Conservation (phyloP, 345 rosid species). For the Laguncularia racemosa region DNA sequence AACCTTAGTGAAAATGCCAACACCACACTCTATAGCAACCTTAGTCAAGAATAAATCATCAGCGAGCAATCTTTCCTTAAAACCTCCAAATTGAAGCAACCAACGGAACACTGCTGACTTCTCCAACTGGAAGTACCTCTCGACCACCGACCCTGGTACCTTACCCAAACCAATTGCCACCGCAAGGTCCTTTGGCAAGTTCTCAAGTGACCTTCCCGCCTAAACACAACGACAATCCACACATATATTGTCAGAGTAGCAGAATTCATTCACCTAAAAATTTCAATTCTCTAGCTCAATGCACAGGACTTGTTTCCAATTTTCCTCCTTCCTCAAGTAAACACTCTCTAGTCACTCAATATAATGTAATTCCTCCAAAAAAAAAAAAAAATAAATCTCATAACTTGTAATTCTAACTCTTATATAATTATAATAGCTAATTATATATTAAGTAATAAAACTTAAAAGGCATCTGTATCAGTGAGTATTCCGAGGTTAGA, state of each 20-base stretch:
- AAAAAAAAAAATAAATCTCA: no score
- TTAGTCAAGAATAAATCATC: conserved; percentile 67
- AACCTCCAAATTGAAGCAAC: conserved; percentile 61
- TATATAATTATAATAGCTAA: no score
- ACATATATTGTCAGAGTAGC: no score
- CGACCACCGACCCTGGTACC: conserved; percentile 42
- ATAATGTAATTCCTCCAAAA: no score
- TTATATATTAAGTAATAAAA: no score
- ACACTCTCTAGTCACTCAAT: no score
- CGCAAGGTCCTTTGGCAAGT: conserved; percentile 57
- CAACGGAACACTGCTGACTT: conserved; percentile 36
- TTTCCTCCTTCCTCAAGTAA: neutral
- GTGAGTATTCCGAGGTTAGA: no score
- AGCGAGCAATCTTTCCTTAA: conserved; percentile 59
- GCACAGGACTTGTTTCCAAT: no score
- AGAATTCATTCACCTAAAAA: no score
- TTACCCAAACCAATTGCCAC: conserved; percentile 45
- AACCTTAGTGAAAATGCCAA: conserved; percentile 72
- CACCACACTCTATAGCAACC: conserved; percentile 68
- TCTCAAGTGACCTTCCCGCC: conserved; percentile 44
- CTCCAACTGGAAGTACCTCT: conserved; percentile 49
- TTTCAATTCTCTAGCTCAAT: neutral
- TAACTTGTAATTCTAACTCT: no score
- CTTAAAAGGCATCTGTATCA: no score
- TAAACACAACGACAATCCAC: conserved; percentile 3